Evolutionary conservation across 2,329 filamentous ascomycete species (phyloP).

Genomic region (Alternaria brassicae): DNA sequence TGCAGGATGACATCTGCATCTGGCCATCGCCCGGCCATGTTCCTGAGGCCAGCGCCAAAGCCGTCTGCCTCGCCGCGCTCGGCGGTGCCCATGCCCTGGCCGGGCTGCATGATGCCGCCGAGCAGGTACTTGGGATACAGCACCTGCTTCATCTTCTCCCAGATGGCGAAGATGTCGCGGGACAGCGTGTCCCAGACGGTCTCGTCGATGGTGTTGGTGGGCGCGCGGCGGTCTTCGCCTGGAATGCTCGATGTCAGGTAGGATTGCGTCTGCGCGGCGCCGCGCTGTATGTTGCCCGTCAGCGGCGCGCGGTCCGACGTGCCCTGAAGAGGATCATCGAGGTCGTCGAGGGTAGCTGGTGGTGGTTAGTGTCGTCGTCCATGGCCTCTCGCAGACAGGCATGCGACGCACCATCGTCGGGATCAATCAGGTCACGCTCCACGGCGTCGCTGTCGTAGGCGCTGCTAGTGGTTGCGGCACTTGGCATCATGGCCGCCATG

Average conservation of each 20-base stretch:
- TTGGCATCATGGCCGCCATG: slow-evolving; percentile 58
- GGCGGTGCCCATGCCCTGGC: slow-evolving; percentile 64
- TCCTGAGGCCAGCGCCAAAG: slow-evolving; percentile 57
- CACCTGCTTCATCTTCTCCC: slow-evolving; percentile 98
- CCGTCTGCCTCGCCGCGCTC: slow-evolving; percentile 62
- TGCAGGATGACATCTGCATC: slow-evolving; percentile 71
- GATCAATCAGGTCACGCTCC: slow-evolving; percentile 61
- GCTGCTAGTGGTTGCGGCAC: slow-evolving; percentile 48
- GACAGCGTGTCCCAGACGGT: slow-evolving; percentile 96
- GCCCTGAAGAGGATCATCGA: slow-evolving; percentile 81
- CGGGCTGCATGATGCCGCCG: slow-evolving; percentile 66
- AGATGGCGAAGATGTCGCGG: slow-evolving; percentile 88
- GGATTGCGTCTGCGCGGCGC: slow-evolving; percentile 67
- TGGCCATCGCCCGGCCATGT: slow-evolving; percentile 69
- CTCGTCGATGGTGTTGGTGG: slow-evolving; percentile 95
- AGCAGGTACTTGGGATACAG: slow-evolving; percentile 95
- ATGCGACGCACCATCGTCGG: slow-evolving; percentile 57
- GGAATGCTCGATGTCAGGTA: slow-evolving; percentile 90
- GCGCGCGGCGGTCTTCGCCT: slow-evolving; percentile 88
- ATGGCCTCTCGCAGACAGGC: slow-evolving; percentile 9
- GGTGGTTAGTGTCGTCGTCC: slow-evolving; percentile 14
- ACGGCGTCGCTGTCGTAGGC: slow-evolving; percentile 56
- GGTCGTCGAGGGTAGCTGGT: slow-evolving; percentile 84
- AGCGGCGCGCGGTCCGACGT: slow-evolving; percentile 78
- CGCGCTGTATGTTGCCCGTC: slow-evolving; percentile 78